Evolutionary conservation across 2,329 filamentous ascomycete species (phyloP), one percentile per base, ranked within the genome.

Genomic region (Purpureocillium lavendulum): DNA sequence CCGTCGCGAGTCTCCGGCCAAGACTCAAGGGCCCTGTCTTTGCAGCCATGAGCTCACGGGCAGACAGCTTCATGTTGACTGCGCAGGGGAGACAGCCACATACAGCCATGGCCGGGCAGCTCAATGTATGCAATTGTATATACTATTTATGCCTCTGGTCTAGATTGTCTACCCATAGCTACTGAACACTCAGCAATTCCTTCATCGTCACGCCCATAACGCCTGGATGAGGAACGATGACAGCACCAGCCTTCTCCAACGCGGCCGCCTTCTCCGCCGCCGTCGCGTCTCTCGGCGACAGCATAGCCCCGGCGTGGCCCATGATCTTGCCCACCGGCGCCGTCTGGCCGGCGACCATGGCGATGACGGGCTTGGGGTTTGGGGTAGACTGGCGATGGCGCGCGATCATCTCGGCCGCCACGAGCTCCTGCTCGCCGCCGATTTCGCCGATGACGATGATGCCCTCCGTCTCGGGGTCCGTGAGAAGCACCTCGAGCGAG

Each of bases 401-500:
- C 37, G 59, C 67, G 44, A 87, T 84, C 67, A 81, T 79, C 14
- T 84, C 78, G 1, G 84, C 84, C 11, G 84, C 84, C 50, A 80
- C 74, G 30, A 83, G 67, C 56, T 87, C 83, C 3, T 79, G 76
- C 14, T 73, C 74, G 1, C 83, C 82, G 10, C 83, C 83, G 42
- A 87, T 73, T 54, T 87, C 83, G 4, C 83, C 83, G 16, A 86
- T 77, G 12, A 87, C 59, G 12, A 87, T 77, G 21, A 87, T 84
- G 3, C 78, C 82, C 45, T 84, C 70, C 0, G 83, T 87, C 42
- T 84, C 76, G 6, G 73, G 64, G 47, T 87, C 78, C 11, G 75
- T 60, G 48, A 84, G 79, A 45, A 87, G 82, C 2, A 85, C 67
- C 35, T 68, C 73, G 26, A 87, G 60, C 0, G 76, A 82, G 54